Base-by-base conservation (phyloP, 2,329 filamentous ascomycete species). In the Botrytis fabae region DNA sequence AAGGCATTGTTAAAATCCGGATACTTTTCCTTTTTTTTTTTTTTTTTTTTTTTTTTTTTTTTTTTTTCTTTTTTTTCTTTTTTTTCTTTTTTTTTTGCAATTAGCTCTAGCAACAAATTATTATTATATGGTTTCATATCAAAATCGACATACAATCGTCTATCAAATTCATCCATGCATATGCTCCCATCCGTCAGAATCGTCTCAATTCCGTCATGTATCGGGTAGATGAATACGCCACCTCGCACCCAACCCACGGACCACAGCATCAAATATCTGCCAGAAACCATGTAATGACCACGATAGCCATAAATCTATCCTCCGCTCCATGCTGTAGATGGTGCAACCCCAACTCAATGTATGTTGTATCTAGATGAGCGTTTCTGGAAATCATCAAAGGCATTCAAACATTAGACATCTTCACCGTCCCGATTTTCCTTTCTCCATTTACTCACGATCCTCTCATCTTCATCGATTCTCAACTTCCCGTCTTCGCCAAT, bases 401-500 rank as follows among this genome's bases (percentile, higher is more conserved):
- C 12, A 25, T 18, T 44, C 4, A 65, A 38, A 35, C 20, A 48
- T 65, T 44, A 65, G 14, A 48, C 20, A 8, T 9, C 12, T 22
- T 32, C 28, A 25, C 28, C 3, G 22, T 64, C 20, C 25, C 28
- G 12, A 12, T 38, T 38, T 6, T 35, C 28, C 63, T 38, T 35
- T 28, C 63, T 22, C 44, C 44, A 65, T 35, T 38, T 28, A 32
- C 63, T 18, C n/a, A 63, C 51, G 22, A 77, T 71, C 70, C 74
- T 74, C 61, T 76, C 66, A 72, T 78, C 77, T 69, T 77, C 74
- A 71, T 77, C 75, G 51, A 77, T 75, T 54, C 73, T 75, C 68
- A 78, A 69, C 10, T 75, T 74, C 32, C 73, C 72, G 9, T 82
- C 82, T n/a, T 78, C 78, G 9, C 82, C 79, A 38, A 78, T 71